Evolutionary conservation across 2,329 filamentous ascomycete genomes (phyloP), one percentile per base, ranked within the genome.

Genomic region (Epichloe sylvatica): DNA sequence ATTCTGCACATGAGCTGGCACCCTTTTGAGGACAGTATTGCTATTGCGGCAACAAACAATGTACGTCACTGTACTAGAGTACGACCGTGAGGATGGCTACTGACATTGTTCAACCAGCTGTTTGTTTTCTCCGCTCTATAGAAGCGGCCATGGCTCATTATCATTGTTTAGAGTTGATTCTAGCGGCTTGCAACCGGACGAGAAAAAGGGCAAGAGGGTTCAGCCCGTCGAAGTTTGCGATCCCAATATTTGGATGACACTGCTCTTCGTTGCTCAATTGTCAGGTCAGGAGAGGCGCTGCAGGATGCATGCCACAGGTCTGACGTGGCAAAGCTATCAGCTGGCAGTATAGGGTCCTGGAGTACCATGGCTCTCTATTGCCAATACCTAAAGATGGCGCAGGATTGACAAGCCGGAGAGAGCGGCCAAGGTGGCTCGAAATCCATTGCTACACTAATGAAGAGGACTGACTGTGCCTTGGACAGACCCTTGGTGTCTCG

Each of bases 1-100:
- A 98, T 98, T 61, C 68, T 98, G 64, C 92, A 98, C 68, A 98
- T 98, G 92, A 97, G 91, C 72, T 98, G 92, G 92, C 92, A 98
- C 81, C 92, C 92, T 45, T 96, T 94, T 62, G 92, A 98, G 71
- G 91, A 98, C 72, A 97, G 91, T 72, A 98, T 98, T 71, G 92
- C 92, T 51, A 98, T 98, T 74, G 92, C 92, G 59, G 92, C 92
- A 53, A 98, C 92, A 56, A 98, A 98, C 76, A 98, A 98, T 71
- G 92, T 97, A 72, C 84, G 91, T 47, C 33, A 36, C 44, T 9
- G 19, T 13, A 11, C 21, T 38, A n/a, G 4, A 23, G 17, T 12
- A 5, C 4, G 25, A 15, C 23, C 5, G 30, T 36, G 23, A 17
- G 19, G n/a, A 49, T 44, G 35, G 5, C 23, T 38, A 38, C 34